A percentile compares a stretch with the other conserved stretches of the same genome.
Conservation (phyloP, 202 grass and related monocot genomes). For the Dendrocalamus latiflorus region DNA sequence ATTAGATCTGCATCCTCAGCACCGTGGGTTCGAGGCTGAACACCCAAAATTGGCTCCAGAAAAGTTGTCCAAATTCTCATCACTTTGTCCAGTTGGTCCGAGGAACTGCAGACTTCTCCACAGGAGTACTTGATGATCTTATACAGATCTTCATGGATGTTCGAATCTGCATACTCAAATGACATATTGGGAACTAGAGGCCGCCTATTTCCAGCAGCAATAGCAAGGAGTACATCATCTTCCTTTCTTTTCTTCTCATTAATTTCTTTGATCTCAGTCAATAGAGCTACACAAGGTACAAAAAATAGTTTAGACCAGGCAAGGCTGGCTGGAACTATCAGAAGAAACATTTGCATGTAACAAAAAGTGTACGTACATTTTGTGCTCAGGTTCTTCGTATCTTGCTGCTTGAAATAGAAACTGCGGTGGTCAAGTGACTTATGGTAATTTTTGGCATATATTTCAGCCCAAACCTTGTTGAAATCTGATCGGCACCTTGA, state of each 20-base stretch:
- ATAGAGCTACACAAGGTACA: slow-evolving; percentile 68
- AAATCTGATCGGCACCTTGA: slow-evolving; percentile 83
- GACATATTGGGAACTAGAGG: slow-evolving; percentile 83
- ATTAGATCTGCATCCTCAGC: slow-evolving; percentile 40
- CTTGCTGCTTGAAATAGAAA: slow-evolving; percentile 99
- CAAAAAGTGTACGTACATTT: slow-evolving; percentile 54
- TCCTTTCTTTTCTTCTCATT: slow-evolving; percentile 92
- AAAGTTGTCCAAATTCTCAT: slow-evolving; percentile 78
- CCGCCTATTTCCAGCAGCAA: slow-evolving; percentile 62
- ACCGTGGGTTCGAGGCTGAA: slow-evolving; percentile 45
- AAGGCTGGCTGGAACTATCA: slow-evolving; percentile 25
- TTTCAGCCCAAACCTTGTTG: slow-evolving; percentile 97
- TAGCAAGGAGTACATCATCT: slow-evolving; percentile 79
- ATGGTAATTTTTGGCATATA: slow-evolving; percentile 97
- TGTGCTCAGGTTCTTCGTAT: slow-evolving; percentile 88
- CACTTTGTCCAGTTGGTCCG: slow-evolving; percentile 76
- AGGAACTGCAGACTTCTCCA: slow-evolving; percentile 73
- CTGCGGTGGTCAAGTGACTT: slow-evolving; percentile 97
- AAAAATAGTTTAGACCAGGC: slow-evolving; percentile 19
- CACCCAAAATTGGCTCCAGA: slow-evolving; percentile 79
- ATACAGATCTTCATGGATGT: slow-evolving; percentile 88
- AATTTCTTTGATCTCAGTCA: slow-evolving; percentile 94
- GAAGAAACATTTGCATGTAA: slow-evolving; percentile 17
- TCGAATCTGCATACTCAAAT: slow-evolving; percentile 67
- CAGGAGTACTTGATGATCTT: slow-evolving; percentile 94